Evolutionary conservation across 2,329 filamentous ascomycete genomes (phyloP).

Genomic region (Setomelanomma holmii): DNA sequence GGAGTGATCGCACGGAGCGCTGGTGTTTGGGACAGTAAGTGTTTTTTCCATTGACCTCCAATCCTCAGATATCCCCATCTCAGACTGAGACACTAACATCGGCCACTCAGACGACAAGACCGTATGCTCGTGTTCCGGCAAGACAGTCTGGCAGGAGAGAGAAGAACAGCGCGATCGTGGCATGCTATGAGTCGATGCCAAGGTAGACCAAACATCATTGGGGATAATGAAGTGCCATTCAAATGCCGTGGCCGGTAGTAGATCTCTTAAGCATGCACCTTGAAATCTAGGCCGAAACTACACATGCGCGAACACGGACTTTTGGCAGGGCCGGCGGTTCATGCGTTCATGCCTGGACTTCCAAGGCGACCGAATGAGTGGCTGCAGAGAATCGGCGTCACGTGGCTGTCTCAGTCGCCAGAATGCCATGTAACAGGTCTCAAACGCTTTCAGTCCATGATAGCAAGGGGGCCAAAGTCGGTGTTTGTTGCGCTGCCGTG

Average conservation of each 20-base stretch:
- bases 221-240: conserved; percentile 24
- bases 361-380: conserved; percentile 28
- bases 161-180: conserved; percentile 87
- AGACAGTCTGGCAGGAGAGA: conserved; percentile 97
- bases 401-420: conserved; percentile 46
- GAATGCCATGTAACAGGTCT: conserved; percentile 47
- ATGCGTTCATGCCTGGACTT: conserved; percentile 47
- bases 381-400: conserved; percentile 27
- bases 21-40: conserved; percentile 82
- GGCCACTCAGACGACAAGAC: conserved; percentile 76
- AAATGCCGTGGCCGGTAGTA: conserved; percentile 22
- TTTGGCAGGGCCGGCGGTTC: conserved; percentile 30
- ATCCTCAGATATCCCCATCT: neutral
- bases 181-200: conserved; percentile 71
- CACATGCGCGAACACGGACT: conserved; percentile 39
- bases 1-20: conserved; percentile 95
- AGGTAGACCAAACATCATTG: conserved; percentile 21
- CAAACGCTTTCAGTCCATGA: conserved; percentile 39
- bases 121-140: conserved; percentile 95
- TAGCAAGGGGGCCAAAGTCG: conserved; percentile 17
- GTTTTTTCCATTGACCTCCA: neutral
- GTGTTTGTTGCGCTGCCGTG: conserved; percentile 13
- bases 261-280: conserved; percentile 30
- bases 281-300: conserved; percentile 45
- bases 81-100: conserved; percentile 1